Evolutionary conservation across 345 rosid species (phyloP), one percentile per base, ranked within the genome.

Genomic region (Mercurialis annua): DNA sequence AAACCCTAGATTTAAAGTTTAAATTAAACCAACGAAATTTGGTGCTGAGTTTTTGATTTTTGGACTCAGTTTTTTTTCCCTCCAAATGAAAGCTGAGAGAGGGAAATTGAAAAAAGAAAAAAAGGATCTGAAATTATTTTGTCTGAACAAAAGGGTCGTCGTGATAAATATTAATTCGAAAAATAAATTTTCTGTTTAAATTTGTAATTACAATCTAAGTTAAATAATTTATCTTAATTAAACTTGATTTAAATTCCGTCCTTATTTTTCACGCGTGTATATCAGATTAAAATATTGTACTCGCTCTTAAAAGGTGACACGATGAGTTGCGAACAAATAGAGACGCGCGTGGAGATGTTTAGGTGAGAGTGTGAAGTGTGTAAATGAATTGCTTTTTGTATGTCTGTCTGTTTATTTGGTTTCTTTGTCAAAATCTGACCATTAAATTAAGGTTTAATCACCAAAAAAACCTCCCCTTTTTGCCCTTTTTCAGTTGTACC

Each of bases 11-110:
- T 50, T 66, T 69, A n/a, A n/a, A n/a, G n/a, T n/a, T n/a, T n/a
- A n/a, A n/a, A n/a, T n/a, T n/a, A 42, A 42, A 46, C 51, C n/a
- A n/a, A 33, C 20, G 56, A 55, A 30, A 52, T 46, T 43, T 34
- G 23, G 9, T 14, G 50, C 51, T 16, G 43, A 43, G 69, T 6
- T 20, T 68, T 29, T 54, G 54, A 5, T 52, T 53, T 62, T 42
- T 6, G 44, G 56, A 24, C 3, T 38, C 21, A 20, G 62, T 47
- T 16, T 15, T 27, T 63, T 29, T 80, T 77, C 81, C 84, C 81
- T 74, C 81, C 79, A 72, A n/a, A n/a, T n/a, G n/a, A n/a, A 71
- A 27, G 55, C 69, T 36, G 72, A 74, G 75, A 74, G 81, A 69
- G 81, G 84, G 81, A 74, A 81, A 74, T 64, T 17, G 75, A 29